These are phyloP conservation scores for Monsonia emarginata DNA, from an alignment of 441 rosid species.

Conservation along the genomic window DNA sequence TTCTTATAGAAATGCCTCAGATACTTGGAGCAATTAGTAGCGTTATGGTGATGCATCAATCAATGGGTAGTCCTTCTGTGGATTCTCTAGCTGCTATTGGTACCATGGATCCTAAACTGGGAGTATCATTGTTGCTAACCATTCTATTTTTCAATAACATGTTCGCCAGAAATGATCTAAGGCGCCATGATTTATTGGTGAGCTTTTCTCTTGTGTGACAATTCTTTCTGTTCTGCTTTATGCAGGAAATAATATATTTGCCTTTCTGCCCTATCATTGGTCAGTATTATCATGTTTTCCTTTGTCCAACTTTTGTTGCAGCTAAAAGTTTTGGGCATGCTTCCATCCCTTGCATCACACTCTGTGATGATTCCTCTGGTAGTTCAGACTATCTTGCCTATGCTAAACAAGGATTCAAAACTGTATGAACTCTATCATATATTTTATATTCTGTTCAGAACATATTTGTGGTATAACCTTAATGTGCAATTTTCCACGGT, in stretches of 20 bases:
- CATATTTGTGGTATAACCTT: not conserved
- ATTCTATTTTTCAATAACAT: constrained; percentile 67
- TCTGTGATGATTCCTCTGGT: constrained; percentile 72
- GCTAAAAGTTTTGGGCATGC: constrained; percentile 73
- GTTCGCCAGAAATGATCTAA: constrained; percentile 43
- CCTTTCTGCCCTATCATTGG: constrained; percentile 13
- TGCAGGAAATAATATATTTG: constrained; percentile 8
- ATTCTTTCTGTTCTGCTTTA: constrained; percentile 11
- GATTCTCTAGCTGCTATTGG: constrained; percentile 60
- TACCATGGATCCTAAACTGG: constrained; percentile 50
- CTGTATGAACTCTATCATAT: constrained; percentile 38
- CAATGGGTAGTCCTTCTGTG: constrained; percentile 39
- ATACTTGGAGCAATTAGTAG: constrained; percentile 52
- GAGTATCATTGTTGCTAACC: constrained; percentile 61
- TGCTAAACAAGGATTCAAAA: constrained; percentile 60
- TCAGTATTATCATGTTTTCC: not conserved
- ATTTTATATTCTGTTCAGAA: constrained; percentile 4
- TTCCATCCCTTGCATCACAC: constrained; percentile 83
- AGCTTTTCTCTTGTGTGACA: constrained; percentile 24
- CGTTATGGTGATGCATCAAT: constrained; percentile 67
- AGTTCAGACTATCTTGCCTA: constrained; percentile 73
- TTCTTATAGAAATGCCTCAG: constrained; percentile 43
- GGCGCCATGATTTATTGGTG: constrained; percentile 44
- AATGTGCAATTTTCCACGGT: not conserved
- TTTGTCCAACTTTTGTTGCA: constrained; percentile 28